Conservation (phyloP, 2,329 filamentous ascomycete species). For the Penicillium sp. region DNA sequence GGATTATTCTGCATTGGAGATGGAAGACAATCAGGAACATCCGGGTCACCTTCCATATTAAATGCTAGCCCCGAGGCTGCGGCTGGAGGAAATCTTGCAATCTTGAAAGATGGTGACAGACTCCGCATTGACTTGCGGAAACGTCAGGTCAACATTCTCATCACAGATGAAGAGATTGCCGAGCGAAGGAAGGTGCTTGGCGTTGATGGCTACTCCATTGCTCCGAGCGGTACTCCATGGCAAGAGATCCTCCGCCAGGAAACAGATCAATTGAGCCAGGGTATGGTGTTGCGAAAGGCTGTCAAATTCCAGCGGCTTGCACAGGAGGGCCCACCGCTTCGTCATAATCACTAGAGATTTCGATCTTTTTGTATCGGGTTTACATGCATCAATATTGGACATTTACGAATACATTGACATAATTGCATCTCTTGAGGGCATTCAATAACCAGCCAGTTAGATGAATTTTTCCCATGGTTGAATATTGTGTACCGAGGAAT, state of each 20-base stretch:
- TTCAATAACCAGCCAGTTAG: background rate
- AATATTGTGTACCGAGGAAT: no score
- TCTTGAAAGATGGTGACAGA: slow-evolving; percentile 53
- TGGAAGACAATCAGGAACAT: slow-evolving; percentile 58
- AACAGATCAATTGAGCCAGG: slow-evolving; percentile 47
- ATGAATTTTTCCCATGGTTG: no score
- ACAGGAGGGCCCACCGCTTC: slow-evolving; percentile 42
- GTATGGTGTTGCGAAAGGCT: slow-evolving; percentile 51
- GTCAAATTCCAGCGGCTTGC: slow-evolving; percentile 51
- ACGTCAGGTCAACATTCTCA: slow-evolving; percentile 52
- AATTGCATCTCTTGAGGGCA: background rate
- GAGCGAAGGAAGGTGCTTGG: slow-evolving; percentile 26
- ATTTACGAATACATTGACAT: background rate
- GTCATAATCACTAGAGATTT: slow-evolving; percentile 46
- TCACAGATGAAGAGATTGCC: slow-evolving; percentile 39
- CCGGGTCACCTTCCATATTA: slow-evolving; percentile 57
- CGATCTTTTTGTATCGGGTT: background rate
- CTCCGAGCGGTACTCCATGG: slow-evolving; percentile 46
- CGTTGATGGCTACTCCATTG: background rate
- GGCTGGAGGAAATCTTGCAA: slow-evolving; percentile 55
- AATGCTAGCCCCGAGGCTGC: slow-evolving; percentile 59
- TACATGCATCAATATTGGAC: background rate
- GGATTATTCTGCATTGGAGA: slow-evolving; percentile 56
- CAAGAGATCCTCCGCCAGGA: slow-evolving; percentile 54
- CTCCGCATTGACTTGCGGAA: slow-evolving; percentile 54